Conservation (phyloP, 2,329 filamentous ascomycete genomes). For the Colletotrichum limetticola region DNA sequence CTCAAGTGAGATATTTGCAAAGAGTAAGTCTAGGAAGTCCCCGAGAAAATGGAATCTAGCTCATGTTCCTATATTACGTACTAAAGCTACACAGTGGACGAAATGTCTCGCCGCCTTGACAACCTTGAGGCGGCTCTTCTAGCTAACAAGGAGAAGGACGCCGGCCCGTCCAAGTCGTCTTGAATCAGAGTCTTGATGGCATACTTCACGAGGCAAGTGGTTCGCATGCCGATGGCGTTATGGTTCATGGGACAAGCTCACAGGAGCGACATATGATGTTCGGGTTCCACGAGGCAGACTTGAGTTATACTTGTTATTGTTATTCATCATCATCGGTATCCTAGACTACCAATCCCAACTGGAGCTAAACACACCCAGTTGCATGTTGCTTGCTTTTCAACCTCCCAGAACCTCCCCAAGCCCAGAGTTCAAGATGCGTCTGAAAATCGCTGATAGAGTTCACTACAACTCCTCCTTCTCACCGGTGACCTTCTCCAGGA, state of each 20-base stretch:
- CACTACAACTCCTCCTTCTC: conserved; percentile 78
- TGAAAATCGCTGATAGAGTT: neutral
- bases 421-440: conserved; percentile 7
- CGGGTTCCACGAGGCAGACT: neutral
- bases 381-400: conserved; percentile 16
- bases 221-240: conserved; percentile 6
- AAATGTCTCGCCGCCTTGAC: conserved; percentile 89
- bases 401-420: neutral
- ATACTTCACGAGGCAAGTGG: neutral
- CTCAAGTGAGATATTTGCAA: conserved; percentile 87
- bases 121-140: conserved; percentile 81
- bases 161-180: conserved; percentile 49
- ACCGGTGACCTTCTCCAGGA: conserved; percentile 64
- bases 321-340: conserved; percentile 10
- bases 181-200: conserved; percentile 16
- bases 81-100: conserved; percentile 75
- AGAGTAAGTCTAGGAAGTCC: conserved; percentile 69
- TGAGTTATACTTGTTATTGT: conserved; percentile 18
- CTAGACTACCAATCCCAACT: conserved; percentile 31
- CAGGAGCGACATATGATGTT: conserved; percentile 8
- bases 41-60: neutral
- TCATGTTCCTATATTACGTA: neutral
- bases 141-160: conserved; percentile 61
- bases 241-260: conserved; percentile 5
- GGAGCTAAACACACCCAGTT: conserved; percentile 19